Conservation (phyloP, 768 basidiomycete species). For the Boletus subcaerulescens region DNA sequence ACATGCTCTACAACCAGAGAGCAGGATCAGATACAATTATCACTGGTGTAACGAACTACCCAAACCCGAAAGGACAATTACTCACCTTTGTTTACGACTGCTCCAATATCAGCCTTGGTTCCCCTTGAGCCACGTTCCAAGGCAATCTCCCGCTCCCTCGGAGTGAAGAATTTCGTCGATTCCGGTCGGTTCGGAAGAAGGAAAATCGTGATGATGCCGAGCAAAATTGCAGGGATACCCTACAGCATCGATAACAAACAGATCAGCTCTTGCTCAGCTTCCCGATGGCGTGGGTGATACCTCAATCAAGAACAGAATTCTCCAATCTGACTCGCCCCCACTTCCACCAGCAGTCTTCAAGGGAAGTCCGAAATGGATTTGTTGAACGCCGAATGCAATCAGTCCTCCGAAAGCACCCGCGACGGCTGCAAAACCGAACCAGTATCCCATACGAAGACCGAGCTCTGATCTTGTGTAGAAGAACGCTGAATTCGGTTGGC, state of each 20-base stretch:
- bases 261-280: not conserved
- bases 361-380: slow-evolving; percentile 45
- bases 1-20: slow-evolving; percentile 50
- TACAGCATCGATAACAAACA: slow-evolving; percentile 17
- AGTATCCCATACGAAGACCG: slow-evolving; percentile 74
- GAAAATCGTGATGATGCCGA: slow-evolving; percentile 55
- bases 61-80: not conserved
- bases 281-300: slow-evolving; percentile 27
- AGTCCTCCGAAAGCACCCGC: slow-evolving; percentile 86
- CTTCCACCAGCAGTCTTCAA: slow-evolving; percentile 22
- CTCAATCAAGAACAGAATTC: slow-evolving; percentile 67
- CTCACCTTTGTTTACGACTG: slow-evolving; percentile 59
- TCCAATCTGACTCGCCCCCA: slow-evolving; percentile 34
- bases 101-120: slow-evolving; percentile 62
- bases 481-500: slow-evolving; percentile 46
- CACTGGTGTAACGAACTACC: not conserved
- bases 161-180: slow-evolving; percentile 55
- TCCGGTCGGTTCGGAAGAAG: slow-evolving; percentile 72
- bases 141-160: slow-evolving; percentile 55
- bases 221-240: slow-evolving; percentile 65
- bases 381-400: slow-evolving; percentile 76
- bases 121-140: slow-evolving; percentile 66
- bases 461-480: slow-evolving; percentile 77
- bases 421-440: slow-evolving; percentile 83
- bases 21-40: not conserved